Conservation (phyloP, 2,329 filamentous ascomycete genomes). For the Epichloe coenophiala region DNA sequence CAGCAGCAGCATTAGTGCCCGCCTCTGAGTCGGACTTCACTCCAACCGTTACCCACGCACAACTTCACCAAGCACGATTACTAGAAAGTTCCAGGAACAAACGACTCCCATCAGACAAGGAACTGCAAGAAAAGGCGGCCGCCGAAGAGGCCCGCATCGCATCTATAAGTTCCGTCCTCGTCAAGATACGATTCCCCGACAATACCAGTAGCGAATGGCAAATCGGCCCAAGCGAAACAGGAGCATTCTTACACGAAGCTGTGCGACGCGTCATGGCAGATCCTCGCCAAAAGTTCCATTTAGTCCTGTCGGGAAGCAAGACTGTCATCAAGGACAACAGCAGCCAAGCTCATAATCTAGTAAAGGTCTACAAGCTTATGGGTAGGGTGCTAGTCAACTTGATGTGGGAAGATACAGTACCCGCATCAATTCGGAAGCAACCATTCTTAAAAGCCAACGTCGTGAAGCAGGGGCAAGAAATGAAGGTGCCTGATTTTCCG, state of each 20-base stretch:
- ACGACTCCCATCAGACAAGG: slow-evolving; percentile 69
- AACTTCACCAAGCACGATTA: slow-evolving; percentile 58
- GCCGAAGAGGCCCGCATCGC: slow-evolving; percentile 53
- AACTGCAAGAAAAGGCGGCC: slow-evolving; percentile 57
- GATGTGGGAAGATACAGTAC: slow-evolving; percentile 54
- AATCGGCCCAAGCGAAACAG: slow-evolving; percentile 57
- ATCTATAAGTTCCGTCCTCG: slow-evolving; percentile 51
- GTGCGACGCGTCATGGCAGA: slow-evolving; percentile 59
- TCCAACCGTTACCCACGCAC: slow-evolving; percentile 63
- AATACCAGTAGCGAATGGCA: slow-evolving; percentile 62
- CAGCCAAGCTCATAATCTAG: slow-evolving; percentile 41
- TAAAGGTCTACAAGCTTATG: slow-evolving; percentile 57
- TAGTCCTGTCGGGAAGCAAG: slow-evolving; percentile 49
- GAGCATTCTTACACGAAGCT: slow-evolving; percentile 57
- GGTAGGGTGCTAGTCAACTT: slow-evolving; percentile 64
- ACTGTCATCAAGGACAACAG: slow-evolving; percentile 33
- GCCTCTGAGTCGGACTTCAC: slow-evolving; percentile 64
- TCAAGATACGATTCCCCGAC: slow-evolving; percentile 82
- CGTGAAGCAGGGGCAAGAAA: slow-evolving; percentile 48
- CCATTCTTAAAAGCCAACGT: slow-evolving; percentile 46
- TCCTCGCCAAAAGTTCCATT: slow-evolving; percentile 52
- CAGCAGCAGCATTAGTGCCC: slow-evolving; percentile 55
- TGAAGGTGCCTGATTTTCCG: slow-evolving; percentile 49
- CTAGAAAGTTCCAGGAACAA: slow-evolving; percentile 52
- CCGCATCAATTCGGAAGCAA: slow-evolving; percentile 37